These are phyloP conservation scores for Alternaria burnsii DNA, from an alignment of 2,329 filamentous ascomycete genomes.

Conservation along the genomic window DNA sequence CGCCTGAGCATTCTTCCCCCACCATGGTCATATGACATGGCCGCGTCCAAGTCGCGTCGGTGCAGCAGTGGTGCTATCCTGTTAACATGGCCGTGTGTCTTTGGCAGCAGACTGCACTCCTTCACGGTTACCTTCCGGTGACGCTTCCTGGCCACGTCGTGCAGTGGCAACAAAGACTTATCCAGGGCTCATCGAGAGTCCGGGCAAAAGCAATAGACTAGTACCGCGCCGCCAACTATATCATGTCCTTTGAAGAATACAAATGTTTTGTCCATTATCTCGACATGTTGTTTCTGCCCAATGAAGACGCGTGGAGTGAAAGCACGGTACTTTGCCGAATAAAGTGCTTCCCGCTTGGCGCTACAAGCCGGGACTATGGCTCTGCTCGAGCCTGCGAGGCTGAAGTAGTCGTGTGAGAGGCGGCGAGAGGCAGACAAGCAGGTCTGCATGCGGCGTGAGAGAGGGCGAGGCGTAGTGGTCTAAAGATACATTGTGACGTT, in stretches of 20 bases:
- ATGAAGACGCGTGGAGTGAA: slow-evolving; percentile 11
- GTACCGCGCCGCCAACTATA: background rate
- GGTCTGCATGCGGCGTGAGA: background rate
- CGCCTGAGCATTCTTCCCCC: slow-evolving; percentile 5
- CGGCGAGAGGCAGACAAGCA: background rate
- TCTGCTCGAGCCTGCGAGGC: background rate
- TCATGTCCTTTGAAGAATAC: background rate
- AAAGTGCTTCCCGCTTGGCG: slow-evolving; percentile 10
- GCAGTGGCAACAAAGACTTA: background rate
- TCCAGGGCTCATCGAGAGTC: background rate
- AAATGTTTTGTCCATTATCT: background rate
- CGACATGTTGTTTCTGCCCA: slow-evolving; percentile 10
- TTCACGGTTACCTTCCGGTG: background rate
- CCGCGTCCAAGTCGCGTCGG: slow-evolving; percentile 7
- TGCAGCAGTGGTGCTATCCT: background rate
- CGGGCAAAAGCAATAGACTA: slow-evolving; percentile 2
- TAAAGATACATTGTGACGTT: slow-evolving; percentile 29
- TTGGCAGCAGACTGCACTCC: background rate
- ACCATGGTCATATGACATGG: slow-evolving; percentile 1
- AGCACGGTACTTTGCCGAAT: slow-evolving; percentile 10
- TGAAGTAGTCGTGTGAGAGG: background rate
- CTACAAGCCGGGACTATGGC: background rate
- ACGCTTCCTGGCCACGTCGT: background rate
- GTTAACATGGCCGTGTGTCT: background rate
- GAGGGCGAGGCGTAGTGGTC: background rate